Conservation (phyloP, 2,329 filamentous ascomycete species). For the Monilinia polystroma region DNA sequence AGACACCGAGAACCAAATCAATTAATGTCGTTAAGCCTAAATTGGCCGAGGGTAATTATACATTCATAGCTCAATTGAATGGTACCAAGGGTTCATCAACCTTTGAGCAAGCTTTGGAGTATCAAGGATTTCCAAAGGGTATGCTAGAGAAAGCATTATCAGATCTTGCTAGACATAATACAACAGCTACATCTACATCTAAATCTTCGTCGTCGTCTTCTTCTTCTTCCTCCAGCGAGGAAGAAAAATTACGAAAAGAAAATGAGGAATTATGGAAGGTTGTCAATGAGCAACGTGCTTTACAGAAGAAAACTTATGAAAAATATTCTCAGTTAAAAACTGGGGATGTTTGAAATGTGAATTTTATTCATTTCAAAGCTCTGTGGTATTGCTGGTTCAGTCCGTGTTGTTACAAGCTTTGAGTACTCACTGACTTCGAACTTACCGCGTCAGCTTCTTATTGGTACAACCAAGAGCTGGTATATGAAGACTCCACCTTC, state of each 20-base stretch:
- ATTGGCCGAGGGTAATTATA: conserved; percentile 63
- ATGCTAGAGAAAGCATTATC: conserved; percentile 52
- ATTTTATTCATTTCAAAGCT: conserved; percentile 16
- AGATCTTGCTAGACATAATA: conserved; percentile 42
- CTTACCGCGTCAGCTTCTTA: not conserved
- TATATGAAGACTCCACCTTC: not conserved
- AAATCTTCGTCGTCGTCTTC: not conserved
- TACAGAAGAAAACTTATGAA: conserved; percentile 45
- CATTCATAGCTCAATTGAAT: conserved; percentile 63
- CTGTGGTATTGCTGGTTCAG: conserved; percentile 15
- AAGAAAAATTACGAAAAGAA: conserved; percentile 42
- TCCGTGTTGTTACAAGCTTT: conserved; percentile 19
- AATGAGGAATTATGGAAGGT: conserved; percentile 49
- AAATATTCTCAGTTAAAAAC: conserved; percentile 38
- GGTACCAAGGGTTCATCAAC: conserved; percentile 34
- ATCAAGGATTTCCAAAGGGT: conserved; percentile 38
- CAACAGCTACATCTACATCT: conserved; percentile 2
- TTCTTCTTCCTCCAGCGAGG: conserved; percentile 41
- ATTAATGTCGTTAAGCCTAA: conserved; percentile 77
- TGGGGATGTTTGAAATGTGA: conserved; percentile 26
- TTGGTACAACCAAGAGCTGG: not conserved
- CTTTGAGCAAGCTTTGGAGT: conserved; percentile 31
- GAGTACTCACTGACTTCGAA: not conserved
- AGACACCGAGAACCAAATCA: conserved; percentile 49
- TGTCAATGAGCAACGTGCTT: conserved; percentile 46